These are phyloP conservation scores for Wickerhamomyces bovis DNA, from an alignment of 805 yeast species.

Conservation along the genomic window DNA sequence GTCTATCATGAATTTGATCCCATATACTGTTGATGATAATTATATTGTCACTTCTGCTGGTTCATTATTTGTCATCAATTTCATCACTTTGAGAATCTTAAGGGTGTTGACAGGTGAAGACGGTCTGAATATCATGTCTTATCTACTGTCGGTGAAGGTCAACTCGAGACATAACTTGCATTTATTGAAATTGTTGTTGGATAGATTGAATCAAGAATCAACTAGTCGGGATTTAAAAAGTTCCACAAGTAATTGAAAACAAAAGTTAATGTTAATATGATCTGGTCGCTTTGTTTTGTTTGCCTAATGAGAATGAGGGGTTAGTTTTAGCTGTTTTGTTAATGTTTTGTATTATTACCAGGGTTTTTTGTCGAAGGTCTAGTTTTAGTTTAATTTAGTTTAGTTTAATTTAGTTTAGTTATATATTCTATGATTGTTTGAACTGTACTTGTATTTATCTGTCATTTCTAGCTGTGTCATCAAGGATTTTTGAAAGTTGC, in stretches of 20 bases:
- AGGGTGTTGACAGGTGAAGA: conserved; percentile 15
- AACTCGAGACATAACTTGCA: conserved; percentile 20
- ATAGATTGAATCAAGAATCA: conserved; percentile 1
- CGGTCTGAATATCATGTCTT: conserved; percentile 19
- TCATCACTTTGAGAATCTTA: conserved; percentile 16
- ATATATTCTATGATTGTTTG: too few relatives aligned
- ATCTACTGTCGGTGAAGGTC: conserved; percentile 16
- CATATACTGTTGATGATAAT: conserved; percentile 18
- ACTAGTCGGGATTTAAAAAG: not conserved
- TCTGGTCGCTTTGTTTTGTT: not conserved
- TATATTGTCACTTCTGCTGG: conserved; percentile 13
- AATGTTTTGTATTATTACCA: too few relatives aligned
- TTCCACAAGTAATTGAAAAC: not conserved
- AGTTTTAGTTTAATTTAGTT: too few relatives aligned
- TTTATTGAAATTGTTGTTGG: conserved; percentile 14
- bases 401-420: not conserved
- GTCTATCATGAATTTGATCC: conserved; percentile 16
- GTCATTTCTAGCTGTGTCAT: not conserved
- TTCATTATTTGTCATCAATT: conserved; percentile 18
- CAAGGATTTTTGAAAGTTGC: not conserved
- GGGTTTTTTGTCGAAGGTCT: too few relatives aligned
- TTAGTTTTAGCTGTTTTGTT: too few relatives aligned
- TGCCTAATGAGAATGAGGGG: not conserved
- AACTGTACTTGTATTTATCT: not conserved
- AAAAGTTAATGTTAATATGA: not conserved